A percentile compares a stretch with the other conserved stretches of the same genome.
Conservation (phyloP, 495 filamentous ascomycete species). For the Gamarada debralockiae region DNA sequence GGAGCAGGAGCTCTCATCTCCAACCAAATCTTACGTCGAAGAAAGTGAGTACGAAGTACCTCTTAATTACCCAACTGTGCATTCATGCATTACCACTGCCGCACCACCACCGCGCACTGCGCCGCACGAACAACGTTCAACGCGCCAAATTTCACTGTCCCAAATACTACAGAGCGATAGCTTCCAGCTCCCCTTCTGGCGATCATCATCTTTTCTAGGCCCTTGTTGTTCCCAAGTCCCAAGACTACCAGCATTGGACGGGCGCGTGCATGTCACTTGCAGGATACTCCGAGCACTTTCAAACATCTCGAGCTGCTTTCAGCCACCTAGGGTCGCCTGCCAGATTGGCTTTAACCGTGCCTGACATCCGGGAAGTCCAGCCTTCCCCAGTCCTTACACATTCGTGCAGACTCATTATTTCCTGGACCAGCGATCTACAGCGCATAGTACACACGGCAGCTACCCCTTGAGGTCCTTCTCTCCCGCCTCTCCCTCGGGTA, state of each 20-base stretch:
- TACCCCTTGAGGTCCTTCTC: too few relatives aligned
- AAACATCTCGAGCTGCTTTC: neutral
- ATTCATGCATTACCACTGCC: too few relatives aligned
- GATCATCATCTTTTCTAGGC: neutral
- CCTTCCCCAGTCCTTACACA: too few relatives aligned
- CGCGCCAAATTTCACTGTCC: neutral
- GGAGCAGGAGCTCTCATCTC: neutral
- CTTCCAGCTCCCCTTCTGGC: neutral
- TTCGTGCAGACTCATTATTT: too few relatives aligned
- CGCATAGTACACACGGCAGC: too few relatives aligned
- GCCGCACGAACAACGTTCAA: neutral
- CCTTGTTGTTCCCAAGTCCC: too few relatives aligned
- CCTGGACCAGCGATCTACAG: too few relatives aligned
- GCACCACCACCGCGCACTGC: neutral
- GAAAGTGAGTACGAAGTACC: neutral
- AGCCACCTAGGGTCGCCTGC: neutral
- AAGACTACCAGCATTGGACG: neutral
- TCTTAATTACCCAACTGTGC: neutral
- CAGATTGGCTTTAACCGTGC: neutral
- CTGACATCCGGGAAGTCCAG: neutral
- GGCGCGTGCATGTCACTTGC: slow-evolving; percentile 1
- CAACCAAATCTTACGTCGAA: neutral
- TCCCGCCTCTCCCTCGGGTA: too few relatives aligned
- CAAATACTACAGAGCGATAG: neutral
- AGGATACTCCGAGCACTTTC: neutral